Conservation (phyloP, 257 asterid genomes). For the Rehmannia glutinosa region DNA sequence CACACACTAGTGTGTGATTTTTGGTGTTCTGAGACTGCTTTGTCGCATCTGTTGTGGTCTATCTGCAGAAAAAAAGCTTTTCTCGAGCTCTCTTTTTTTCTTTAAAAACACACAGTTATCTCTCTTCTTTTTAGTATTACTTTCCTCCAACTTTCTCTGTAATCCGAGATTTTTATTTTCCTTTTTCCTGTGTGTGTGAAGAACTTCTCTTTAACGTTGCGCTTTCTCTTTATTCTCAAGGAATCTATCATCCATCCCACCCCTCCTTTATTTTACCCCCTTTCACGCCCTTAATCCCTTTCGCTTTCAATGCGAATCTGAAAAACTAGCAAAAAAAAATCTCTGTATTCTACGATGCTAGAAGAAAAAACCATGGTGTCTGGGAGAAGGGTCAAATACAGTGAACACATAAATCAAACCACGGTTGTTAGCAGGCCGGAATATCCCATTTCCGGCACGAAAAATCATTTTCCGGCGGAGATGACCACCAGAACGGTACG, state of each 20-base stretch:
- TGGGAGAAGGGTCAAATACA: slow-evolving; percentile 41
- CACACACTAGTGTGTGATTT: slow-evolving; percentile 23
- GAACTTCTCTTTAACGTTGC: slow-evolving; percentile 34
- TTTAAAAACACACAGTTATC: background rate
- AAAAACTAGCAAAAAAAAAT: slow-evolving; percentile 3
- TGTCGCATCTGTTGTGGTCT: background rate
- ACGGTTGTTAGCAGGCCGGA: slow-evolving; percentile 30
- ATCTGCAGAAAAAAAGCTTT: slow-evolving; percentile 1
- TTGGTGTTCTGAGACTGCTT: background rate
- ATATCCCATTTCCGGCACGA: slow-evolving; percentile 17
- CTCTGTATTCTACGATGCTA: slow-evolving; percentile 19
- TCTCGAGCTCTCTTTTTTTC: background rate
- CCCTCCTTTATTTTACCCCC: slow-evolving; percentile 10
- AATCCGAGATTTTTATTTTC: slow-evolving; percentile 7
- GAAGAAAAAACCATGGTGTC: slow-evolving; percentile 27
- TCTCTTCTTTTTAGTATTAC: slow-evolving; percentile 15
- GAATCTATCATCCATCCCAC: slow-evolving; percentile 21
- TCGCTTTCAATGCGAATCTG: slow-evolving; percentile 69
- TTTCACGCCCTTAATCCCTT: slow-evolving; percentile 26
- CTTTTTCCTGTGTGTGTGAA: slow-evolving; percentile 2
- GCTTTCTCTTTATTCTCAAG: slow-evolving; percentile 58
- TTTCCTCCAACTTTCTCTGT: slow-evolving; percentile 19
- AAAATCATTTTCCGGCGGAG: slow-evolving; percentile 17
- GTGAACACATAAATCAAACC: slow-evolving; percentile 47
- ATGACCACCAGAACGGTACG: slow-evolving; percentile 48